Evolutionary conservation across 805 yeast genomes (phyloP), one percentile per base, ranked within the genome.

Genomic region (Metschnikowia aberdeeniae): DNA sequence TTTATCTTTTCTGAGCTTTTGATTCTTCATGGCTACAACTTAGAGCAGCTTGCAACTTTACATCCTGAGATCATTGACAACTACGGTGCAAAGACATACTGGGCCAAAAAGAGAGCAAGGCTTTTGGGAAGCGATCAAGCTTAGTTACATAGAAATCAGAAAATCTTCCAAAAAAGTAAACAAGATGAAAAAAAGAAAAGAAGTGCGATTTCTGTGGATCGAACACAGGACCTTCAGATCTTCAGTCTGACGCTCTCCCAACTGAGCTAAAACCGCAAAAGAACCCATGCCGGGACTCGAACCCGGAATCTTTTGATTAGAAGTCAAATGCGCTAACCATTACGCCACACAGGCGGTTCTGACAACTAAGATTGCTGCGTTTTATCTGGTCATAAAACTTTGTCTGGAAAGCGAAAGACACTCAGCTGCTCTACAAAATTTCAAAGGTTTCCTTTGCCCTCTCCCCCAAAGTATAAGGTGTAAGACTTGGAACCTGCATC

Each of bases 1-100:
- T 49, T 67, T 72, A 48, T 81, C 57, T 60, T 82, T 61, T 58
- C 86, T 0, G 89, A 84, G 54, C 65, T 82, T 11, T 57, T 85
- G 10, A 48, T 80, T 0, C 63, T 80, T 38, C 83, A 82, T 59
- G 86, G 86, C 7, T 68, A 78, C 28, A 65, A 69, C 9, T 65
- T 76, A 7, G 80, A 78, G 6, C 58, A 57, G 1, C 24, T 49
- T 5, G 41, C 31, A 24, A 55, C 50, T 11, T 58, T 69, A 7
- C 48, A 59, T 10, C 53, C 61, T 12, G 66, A 63, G 6, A 51
- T 75, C 9, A 70, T 70, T 0, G 61, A 78, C 34, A 61, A 75
- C 6, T 63, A 64, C 0, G 70, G 64, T 4, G 88, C 86, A n/a
- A 53, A 58, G 13, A 56, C 56, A 4, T 84, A 78, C 56, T 83